These are phyloP conservation scores for Epicoccum nigrum DNA, from an alignment of 2,329 filamentous ascomycete species.

Conservation along the genomic window DNA sequence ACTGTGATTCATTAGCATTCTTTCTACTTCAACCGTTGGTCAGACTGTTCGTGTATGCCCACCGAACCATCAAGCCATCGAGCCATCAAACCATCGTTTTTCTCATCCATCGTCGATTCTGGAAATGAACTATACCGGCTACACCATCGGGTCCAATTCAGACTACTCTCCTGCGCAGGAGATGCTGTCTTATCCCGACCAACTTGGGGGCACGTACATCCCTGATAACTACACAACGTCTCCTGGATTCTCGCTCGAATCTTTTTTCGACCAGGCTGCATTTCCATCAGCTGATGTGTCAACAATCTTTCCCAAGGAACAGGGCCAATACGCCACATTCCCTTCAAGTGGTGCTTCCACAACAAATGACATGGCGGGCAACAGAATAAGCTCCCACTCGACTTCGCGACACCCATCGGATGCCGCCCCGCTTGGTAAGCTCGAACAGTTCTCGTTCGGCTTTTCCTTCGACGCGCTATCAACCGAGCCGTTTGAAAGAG, in stretches of 20 bases:
- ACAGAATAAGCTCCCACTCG: slow-evolving; percentile 14
- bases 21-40: slow-evolving; percentile 9
- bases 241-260: slow-evolving; percentile 34
- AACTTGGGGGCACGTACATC: slow-evolving; percentile 35
- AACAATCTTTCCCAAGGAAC: slow-evolving; percentile 24
- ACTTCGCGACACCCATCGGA: slow-evolving; percentile 25
- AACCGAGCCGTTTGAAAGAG: slow-evolving; percentile 21
- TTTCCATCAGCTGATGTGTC: slow-evolving; percentile 32
- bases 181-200: slow-evolving; percentile 29
- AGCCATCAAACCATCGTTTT: slow-evolving; percentile 1
- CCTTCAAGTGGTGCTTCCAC: slow-evolving; percentile 22
- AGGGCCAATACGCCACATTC: slow-evolving; percentile 20
- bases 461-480: slow-evolving; percentile 28
- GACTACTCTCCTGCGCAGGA: slow-evolving; percentile 35
- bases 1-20: not conserved
- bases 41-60: slow-evolving; percentile 14
- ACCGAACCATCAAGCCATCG: slow-evolving; percentile 13
- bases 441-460: slow-evolving; percentile 24
- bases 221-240: slow-evolving; percentile 29
- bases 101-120: not conserved
- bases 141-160: slow-evolving; percentile 31
- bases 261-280: slow-evolving; percentile 37
- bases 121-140: slow-evolving; percentile 33
- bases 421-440: slow-evolving; percentile 29
- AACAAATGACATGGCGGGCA: slow-evolving; percentile 17